phyloP scores from a whole-genome alignment of 768 basidiomycete genomes.

The Hygrophorus russula region DNA sequence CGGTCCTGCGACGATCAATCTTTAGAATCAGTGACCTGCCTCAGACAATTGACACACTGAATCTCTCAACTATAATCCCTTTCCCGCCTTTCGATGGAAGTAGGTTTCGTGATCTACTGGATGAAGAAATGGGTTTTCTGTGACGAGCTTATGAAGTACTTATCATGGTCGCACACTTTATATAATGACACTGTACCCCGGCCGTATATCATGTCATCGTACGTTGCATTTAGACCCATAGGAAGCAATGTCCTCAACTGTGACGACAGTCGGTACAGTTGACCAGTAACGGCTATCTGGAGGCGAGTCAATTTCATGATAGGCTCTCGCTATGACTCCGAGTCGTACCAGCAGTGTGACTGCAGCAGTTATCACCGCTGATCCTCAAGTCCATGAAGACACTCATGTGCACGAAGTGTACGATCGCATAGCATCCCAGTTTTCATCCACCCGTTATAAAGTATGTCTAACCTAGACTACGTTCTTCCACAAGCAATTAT shows the following conservation, averaged over 20 bases:
- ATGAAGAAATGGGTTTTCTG: constrained; percentile 70
- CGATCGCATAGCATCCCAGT: constrained; percentile 77
- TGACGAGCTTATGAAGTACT: constrained; percentile 13
- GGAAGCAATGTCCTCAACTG: no score
- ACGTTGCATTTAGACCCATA: no score
- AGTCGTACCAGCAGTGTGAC: constrained; percentile 19
- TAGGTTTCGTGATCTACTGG: constrained; percentile 56
- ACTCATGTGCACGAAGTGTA: constrained; percentile 76
- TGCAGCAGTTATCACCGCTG: constrained; percentile 29
- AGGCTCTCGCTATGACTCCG: constrained; percentile 5
- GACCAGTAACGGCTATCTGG: no score
- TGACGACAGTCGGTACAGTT: no score
- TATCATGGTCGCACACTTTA: no score
- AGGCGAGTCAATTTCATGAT: no score
- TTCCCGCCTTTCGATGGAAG: constrained; percentile 64
- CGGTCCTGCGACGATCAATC: not conserved
- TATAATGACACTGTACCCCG: not conserved
- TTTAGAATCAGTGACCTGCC: constrained; percentile 35
- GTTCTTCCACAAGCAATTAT: not conserved
- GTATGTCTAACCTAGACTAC: constrained; percentile 23
- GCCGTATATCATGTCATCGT: no score
- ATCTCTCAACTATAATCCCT: constrained; percentile 30
- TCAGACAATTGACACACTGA: constrained; percentile 38
- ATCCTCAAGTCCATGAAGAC: constrained; percentile 54
- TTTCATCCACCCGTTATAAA: constrained; percentile 85